A percentile compares a stretch with the other conserved stretches of the same genome.
Evolutionary conservation across 208 protist species (phyloP).

Genomic region (Giardia muris): DNA sequence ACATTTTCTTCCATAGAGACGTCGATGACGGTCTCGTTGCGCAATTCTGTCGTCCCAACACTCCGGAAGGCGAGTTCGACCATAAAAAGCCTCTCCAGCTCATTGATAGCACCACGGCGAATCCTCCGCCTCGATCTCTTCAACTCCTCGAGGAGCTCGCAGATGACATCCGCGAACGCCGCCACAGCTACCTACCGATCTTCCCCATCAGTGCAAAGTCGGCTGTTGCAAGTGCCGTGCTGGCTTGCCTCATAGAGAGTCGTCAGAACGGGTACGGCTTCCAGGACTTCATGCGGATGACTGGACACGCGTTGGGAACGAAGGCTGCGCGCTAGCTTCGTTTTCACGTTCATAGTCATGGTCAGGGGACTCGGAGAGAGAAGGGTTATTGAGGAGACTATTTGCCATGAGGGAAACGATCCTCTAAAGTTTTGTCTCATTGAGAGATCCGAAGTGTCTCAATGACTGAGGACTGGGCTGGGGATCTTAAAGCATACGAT

Average conservation of each 20-base stretch:
- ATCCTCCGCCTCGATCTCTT: background rate
- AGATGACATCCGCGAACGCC: background rate
- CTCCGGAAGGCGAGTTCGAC: background rate
- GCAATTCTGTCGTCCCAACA: background rate
- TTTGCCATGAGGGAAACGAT: too few species aligned
- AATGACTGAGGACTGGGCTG: too few species aligned
- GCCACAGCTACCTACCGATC: background rate
- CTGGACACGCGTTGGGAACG: background rate
- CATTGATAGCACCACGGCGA: background rate
- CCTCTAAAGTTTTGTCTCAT: too few species aligned
- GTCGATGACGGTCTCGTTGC: background rate
- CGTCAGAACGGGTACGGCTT: background rate
- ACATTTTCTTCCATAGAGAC: background rate
- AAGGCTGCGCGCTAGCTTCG: background rate
- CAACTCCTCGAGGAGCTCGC: background rate
- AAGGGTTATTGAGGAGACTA: too few species aligned
- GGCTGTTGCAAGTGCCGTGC: background rate
- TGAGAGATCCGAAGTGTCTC: too few species aligned
- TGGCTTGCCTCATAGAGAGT: background rate
- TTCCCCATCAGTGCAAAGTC: background rate
- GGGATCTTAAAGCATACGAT: too few species aligned
- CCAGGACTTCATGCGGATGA: background rate
- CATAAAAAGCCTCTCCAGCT: background rate
- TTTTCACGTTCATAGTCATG: too few species aligned
- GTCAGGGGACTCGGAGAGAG: too few species aligned